Evolutionary conservation across 2,329 filamentous ascomycete species (phyloP).

Genomic region (Boeremia lycopersici): DNA sequence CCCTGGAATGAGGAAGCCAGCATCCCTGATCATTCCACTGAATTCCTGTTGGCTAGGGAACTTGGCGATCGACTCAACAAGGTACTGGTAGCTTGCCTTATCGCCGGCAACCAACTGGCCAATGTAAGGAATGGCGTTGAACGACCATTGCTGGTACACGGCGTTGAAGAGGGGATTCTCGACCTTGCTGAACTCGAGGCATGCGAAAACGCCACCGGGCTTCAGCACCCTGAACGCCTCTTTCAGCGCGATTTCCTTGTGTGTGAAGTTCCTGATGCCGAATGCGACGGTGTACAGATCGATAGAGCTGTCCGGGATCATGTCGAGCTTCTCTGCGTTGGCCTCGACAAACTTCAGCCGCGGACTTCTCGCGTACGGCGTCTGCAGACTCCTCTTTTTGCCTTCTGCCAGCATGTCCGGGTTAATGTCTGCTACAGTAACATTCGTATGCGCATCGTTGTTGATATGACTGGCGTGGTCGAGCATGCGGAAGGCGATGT

Average conservation of each 20-base stretch:
- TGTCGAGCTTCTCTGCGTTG: slow-evolving; percentile 79
- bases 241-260: slow-evolving; percentile 80
- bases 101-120: slow-evolving; percentile 94
- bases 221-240: slow-evolving; percentile 90
- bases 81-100: slow-evolving; percentile 94
- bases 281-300: slow-evolving; percentile 98
- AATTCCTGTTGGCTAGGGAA: slow-evolving; percentile 90
- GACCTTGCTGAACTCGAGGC: slow-evolving; percentile 92
- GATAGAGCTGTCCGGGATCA: slow-evolving; percentile 71
- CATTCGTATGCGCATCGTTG: slow-evolving; percentile 76
- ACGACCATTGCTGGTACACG: slow-evolving; percentile 94
- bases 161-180: slow-evolving; percentile 78
- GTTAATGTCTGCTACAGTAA: slow-evolving; percentile 97
- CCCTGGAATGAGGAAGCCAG: slow-evolving; percentile 82
- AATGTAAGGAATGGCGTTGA: slow-evolving; percentile 90
- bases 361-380: slow-evolving; percentile 61
- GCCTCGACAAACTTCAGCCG: slow-evolving; percentile 80
- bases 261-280: slow-evolving; percentile 95
- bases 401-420: slow-evolving; percentile 91
- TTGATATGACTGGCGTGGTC: slow-evolving; percentile 84
- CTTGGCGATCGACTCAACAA: slow-evolving; percentile 95
- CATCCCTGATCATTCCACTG: slow-evolving; percentile 78
- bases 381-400: slow-evolving; percentile 72
- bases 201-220: slow-evolving; percentile 94
- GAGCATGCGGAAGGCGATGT: slow-evolving; percentile 96